phyloP scores from a whole-genome alignment of 371 early-diverging fungal genomes.

The Vairimorpha apis region DNA sequence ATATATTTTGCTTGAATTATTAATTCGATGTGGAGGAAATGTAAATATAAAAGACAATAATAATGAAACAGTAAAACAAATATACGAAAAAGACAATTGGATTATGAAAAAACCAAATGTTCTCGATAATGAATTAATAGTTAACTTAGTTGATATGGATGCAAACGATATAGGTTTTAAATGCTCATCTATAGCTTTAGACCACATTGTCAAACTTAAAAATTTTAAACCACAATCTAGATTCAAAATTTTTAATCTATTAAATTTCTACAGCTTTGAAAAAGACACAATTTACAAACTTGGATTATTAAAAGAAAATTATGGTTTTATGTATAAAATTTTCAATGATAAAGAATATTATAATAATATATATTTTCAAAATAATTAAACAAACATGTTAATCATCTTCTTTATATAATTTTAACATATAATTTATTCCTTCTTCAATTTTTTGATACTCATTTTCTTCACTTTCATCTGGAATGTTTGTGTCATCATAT shows the following conservation, averaged over 20 bases:
- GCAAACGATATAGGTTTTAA: neutral
- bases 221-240: neutral
- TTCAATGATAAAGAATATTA: neutral
- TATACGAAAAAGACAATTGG: slow-evolving; percentile 3
- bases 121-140: neutral
- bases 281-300: neutral
- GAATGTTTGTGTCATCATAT: neutral
- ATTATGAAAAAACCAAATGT: neutral
- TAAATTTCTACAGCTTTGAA: slow-evolving; percentile 9
- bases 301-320: neutral
- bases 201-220: slow-evolving; percentile 4
- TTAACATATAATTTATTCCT: slow-evolving; percentile 39
- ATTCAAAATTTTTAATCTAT: slow-evolving; percentile 7
- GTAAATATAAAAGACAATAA: slow-evolving; percentile 24
- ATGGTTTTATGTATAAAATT: neutral
- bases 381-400: neutral
- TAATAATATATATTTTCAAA: neutral
- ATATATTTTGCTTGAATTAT: slow-evolving; percentile 14
- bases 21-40: slow-evolving; percentile 31
- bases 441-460: slow-evolving; percentile 52
- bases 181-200: neutral
- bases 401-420: slow-evolving; percentile 30
- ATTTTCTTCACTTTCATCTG: slow-evolving; percentile 36
- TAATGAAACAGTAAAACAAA: neutral
- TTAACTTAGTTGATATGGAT: slow-evolving; percentile 18